These are phyloP conservation scores for Camillea tinctor DNA, from an alignment of 2,329 filamentous ascomycete species.

Conservation along the genomic window DNA sequence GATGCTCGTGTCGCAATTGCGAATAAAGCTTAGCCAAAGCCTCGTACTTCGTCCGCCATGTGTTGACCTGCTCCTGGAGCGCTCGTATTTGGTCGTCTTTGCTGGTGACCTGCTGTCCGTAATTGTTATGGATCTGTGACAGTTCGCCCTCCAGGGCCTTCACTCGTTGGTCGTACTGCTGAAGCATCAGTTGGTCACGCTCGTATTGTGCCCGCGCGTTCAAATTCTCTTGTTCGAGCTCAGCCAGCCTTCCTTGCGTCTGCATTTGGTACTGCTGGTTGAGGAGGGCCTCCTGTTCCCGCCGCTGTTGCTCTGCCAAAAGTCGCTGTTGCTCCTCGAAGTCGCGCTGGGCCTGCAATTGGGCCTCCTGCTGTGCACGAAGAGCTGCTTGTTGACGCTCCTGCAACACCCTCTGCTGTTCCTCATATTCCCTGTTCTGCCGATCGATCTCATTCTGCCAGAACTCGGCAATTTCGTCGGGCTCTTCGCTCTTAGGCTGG, in stretches of 20 bases:
- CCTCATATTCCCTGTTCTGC: conserved; percentile 92
- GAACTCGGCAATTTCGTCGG: conserved; percentile 94
- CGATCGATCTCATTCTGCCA: conserved; percentile 92
- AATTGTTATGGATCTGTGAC: conserved; percentile 75
- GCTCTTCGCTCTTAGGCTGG: conserved; percentile 70
- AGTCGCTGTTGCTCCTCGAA: conserved; percentile 93
- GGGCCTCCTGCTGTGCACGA: conserved; percentile 75
- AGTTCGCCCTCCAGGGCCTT: conserved; percentile 91
- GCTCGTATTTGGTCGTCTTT: conserved; percentile 93
- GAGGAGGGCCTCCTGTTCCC: conserved; percentile 87
- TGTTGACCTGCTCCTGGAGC: conserved; percentile 95
- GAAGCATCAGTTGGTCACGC: conserved; percentile 93
- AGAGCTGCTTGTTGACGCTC: conserved; percentile 83
- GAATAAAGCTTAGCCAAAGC: conserved; percentile 95
- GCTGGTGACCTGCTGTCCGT: conserved; percentile 79
- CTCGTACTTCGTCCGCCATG: conserved; percentile 96
- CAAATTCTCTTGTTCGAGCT: conserved; percentile 92
- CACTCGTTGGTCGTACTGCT: conserved; percentile 93
- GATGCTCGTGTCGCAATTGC: conserved; percentile 89
- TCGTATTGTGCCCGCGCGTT: conserved; percentile 94
- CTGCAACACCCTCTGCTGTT: conserved; percentile 85
- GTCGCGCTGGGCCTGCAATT: conserved; percentile 84
- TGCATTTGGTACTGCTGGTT: conserved; percentile 89
- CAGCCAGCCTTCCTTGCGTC: conserved; percentile 91
- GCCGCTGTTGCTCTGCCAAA: conserved; percentile 82